Evolutionary conservation across 2,329 filamentous ascomycete species (phyloP).

Genomic region (Ceratocystiopsis sp.): DNA sequence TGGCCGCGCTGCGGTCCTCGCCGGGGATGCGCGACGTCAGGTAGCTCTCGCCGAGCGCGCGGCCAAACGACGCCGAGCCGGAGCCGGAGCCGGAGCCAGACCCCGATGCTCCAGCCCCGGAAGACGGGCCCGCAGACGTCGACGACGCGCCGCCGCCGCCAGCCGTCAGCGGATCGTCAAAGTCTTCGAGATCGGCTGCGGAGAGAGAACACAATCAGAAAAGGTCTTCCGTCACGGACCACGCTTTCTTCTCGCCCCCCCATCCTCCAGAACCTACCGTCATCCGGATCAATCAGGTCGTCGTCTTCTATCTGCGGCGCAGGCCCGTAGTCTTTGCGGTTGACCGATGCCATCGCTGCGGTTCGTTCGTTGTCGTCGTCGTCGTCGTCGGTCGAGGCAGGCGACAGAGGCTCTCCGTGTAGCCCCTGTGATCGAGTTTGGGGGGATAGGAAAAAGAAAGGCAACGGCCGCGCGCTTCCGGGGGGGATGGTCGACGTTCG

Average conservation of each 20-base stretch:
- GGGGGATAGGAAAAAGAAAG: too few relatives aligned
- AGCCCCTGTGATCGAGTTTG: too few relatives aligned
- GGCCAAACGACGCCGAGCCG: conserved; percentile 19
- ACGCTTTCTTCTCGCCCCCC: too few relatives aligned
- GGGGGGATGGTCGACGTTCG: too few relatives aligned
- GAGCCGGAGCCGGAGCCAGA: background rate
- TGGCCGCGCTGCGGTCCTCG: conserved; percentile 76
- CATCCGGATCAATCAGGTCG: conserved; percentile 63
- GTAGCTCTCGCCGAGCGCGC: conserved; percentile 55
- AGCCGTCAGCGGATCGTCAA: conserved; percentile 65
- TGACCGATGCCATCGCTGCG: conserved; percentile 27
- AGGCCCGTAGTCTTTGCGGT: conserved; percentile 38
- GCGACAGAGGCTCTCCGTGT: too few relatives aligned
- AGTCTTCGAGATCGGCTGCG: conserved; percentile 71
- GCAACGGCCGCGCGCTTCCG: too few relatives aligned
- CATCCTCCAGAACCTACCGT: conserved; percentile 33
- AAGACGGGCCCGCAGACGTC: conserved; percentile 55
- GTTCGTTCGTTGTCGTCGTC: background rate
- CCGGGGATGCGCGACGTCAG: conserved; percentile 80
- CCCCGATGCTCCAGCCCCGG: conserved; percentile 34
- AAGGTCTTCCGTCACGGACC: too few relatives aligned
- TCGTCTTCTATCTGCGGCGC: conserved; percentile 43
- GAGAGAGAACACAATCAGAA: background rate
- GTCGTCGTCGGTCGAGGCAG: too few relatives aligned
- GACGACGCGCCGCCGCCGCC: conserved; percentile 52